Evolutionary conservation across 139 green algal species (phyloP).

Genomic region (Ettlia oleoabundans): DNA sequence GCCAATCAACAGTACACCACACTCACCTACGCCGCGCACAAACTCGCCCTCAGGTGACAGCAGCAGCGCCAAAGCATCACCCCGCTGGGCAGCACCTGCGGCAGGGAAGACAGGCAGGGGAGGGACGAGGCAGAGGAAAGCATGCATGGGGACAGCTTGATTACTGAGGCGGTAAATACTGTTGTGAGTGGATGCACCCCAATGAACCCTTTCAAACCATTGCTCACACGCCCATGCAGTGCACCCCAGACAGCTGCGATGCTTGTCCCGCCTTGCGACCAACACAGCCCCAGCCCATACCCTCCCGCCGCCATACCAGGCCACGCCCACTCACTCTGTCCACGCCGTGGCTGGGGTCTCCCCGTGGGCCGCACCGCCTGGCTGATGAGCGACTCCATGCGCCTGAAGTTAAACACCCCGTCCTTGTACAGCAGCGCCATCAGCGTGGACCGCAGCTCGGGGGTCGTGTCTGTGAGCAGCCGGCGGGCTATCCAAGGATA

Average conservation of each 20-base stretch:
- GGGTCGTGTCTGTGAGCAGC: slow-evolving; percentile 76
- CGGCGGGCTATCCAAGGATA: slow-evolving; percentile 88
- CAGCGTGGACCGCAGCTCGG: slow-evolving; percentile 79
- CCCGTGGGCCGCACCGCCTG: slow-evolving; percentile 59
- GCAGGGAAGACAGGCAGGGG: neutral
- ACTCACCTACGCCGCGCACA: slow-evolving; percentile 70
- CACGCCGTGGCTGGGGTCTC: slow-evolving; percentile 24
- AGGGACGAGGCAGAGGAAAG: neutral
- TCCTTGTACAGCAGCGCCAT: slow-evolving; percentile 81
- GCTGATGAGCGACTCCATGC: slow-evolving; percentile 80
- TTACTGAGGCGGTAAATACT: too few relatives aligned
- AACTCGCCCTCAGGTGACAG: slow-evolving; percentile 75
- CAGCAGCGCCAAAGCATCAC: slow-evolving; percentile 74
- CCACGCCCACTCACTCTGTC: too few relatives aligned
- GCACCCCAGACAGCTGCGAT: too few relatives aligned
- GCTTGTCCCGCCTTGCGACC: too few relatives aligned
- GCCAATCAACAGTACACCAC: neutral
- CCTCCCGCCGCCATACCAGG: too few relatives aligned
- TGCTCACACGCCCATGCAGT: too few relatives aligned
- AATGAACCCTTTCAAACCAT: too few relatives aligned
- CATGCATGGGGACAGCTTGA: neutral
- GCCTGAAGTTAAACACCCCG: slow-evolving; percentile 74
- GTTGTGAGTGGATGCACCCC: too few relatives aligned
- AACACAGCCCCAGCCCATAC: too few relatives aligned
- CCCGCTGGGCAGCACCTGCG: slow-evolving; percentile 40